Conservation (phyloP, 225 moss, liverwort and hornwort genomes). For the Rhytidiadelphus loreus region DNA sequence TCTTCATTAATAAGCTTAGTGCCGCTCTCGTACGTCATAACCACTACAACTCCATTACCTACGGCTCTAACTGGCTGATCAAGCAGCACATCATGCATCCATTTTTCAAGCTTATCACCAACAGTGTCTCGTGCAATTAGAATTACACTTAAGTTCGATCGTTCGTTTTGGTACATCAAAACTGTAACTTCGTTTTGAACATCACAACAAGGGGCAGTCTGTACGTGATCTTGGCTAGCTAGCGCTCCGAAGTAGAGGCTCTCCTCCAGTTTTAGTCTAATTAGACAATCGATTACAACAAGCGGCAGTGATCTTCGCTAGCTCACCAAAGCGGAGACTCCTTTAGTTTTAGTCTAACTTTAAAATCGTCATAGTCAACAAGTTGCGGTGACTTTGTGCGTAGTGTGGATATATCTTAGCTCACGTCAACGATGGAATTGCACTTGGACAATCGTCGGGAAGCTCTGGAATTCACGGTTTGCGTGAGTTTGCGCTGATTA, state of each 20-base stretch:
- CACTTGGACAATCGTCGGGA: neutral
- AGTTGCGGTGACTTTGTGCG: neutral
- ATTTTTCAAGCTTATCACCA: neutral
- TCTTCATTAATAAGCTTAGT: neutral
- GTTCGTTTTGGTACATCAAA: neutral
- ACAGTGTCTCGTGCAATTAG: neutral
- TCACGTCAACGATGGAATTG: neutral
- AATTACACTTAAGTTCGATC: rapidly evolving
- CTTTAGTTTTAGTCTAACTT: neutral
- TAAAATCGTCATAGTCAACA: neutral
- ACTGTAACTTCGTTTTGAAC: neutral
- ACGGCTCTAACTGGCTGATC: too few relatives aligned
- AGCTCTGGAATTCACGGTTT: neutral
- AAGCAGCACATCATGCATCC: neutral
- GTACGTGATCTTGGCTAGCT: neutral
- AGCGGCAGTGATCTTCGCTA: neutral
- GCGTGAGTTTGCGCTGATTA: neutral
- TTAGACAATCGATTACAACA: too few relatives aligned
- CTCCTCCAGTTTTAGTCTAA: too few relatives aligned
- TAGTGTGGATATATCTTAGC: neutral
- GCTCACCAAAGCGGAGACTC: neutral
- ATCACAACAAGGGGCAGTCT: neutral
- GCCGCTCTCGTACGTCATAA: neutral
- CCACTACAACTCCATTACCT: neutral
- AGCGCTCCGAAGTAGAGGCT: too few relatives aligned